A percentile compares a stretch with the other conserved stretches of the same genome.
Conservation (phyloP, 2,329 filamentous ascomycete genomes). For the Cercospora citrullina region DNA sequence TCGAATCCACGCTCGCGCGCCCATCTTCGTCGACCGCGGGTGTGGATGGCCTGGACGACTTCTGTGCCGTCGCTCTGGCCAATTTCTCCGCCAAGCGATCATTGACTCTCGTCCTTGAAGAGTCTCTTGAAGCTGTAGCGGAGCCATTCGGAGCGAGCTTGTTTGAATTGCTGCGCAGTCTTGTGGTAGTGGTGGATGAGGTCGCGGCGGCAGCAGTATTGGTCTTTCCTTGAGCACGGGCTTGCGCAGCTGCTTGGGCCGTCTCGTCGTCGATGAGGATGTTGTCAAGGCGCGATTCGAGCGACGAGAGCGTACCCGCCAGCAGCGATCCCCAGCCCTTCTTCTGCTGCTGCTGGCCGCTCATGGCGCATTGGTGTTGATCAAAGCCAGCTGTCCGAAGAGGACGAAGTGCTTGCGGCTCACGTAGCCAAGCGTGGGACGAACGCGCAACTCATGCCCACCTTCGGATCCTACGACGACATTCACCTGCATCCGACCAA, state of each 20-base stretch:
- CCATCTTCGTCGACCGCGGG: constrained; percentile 50
- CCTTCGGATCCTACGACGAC: background rate
- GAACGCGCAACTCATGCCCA: background rate
- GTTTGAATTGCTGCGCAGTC: constrained; percentile 30
- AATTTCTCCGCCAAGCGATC: constrained; percentile 86
- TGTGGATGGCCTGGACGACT: constrained; percentile 60
- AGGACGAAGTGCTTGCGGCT: background rate
- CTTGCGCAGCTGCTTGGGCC: constrained; percentile 45
- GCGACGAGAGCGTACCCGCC: constrained; percentile 85
- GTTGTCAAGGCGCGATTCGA: constrained; percentile 88
- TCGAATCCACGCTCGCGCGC: constrained; percentile 49
- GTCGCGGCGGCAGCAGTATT: constrained; percentile 15
- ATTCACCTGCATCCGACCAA: background rate
- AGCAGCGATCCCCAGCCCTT: constrained; percentile 60
- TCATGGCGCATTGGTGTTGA: constrained; percentile 7
- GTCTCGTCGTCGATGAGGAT: constrained; percentile 81
- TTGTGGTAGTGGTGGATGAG: constrained; percentile 14
- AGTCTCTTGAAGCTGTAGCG: constrained; percentile 59
- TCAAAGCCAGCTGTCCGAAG: background rate
- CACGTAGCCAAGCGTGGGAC: constrained; percentile 9
- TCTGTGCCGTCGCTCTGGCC: constrained; percentile 80
- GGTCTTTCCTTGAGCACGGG: constrained; percentile 39
- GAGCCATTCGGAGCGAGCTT: constrained; percentile 28
- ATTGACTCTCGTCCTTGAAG: constrained; percentile 67
- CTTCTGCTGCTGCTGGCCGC: constrained; percentile 23